phyloP scores from a whole-genome alignment of 2,329 filamentous ascomycete species.

The Neonectria faginata region DNA sequence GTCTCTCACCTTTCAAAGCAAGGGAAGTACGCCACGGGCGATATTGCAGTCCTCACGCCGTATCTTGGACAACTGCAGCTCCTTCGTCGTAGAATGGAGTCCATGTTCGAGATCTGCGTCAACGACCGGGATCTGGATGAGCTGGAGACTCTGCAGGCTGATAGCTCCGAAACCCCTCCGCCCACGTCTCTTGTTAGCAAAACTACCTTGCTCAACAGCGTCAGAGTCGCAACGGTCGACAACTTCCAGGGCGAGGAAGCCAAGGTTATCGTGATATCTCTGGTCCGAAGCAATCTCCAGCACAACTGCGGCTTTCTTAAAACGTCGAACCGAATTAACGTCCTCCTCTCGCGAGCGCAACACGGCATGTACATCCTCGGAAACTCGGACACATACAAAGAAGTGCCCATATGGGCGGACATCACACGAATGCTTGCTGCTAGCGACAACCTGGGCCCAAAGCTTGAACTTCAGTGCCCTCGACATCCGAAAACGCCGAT shows the following conservation, averaged over 20 bases:
- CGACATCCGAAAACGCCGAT: conserved; percentile 68
- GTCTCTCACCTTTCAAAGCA: conserved; percentile 75
- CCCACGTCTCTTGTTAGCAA: conserved; percentile 27
- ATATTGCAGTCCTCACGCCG: conserved; percentile 79
- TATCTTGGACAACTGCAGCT: conserved; percentile 69
- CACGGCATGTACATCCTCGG: conserved; percentile 24
- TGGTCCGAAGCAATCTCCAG: conserved; percentile 75
- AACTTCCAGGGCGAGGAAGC: conserved; percentile 85
- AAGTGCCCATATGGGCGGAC: conserved; percentile 13
- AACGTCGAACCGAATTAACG: conserved; percentile 70
- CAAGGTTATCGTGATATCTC: conserved; percentile 75
- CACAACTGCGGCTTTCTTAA: conserved; percentile 73
- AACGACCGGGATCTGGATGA: conserved; percentile 72
- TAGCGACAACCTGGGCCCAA: conserved; percentile 59
- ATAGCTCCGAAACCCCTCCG: background rate
- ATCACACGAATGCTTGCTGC: conserved; percentile 61
- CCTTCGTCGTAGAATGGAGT: conserved; percentile 58
- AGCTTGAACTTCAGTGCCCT: conserved; percentile 68
- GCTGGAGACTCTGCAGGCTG: conserved; percentile 47
- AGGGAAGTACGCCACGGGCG: conserved; percentile 65
- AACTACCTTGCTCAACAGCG: conserved; percentile 57
- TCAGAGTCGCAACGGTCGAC: conserved; percentile 74
- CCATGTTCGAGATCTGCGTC: conserved; percentile 69
- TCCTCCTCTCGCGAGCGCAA: conserved; percentile 17
- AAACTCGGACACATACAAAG: conserved; percentile 15